A percentile compares a stretch with the other conserved stretches of the same genome.
Conservation (phyloP, 2,329 filamentous ascomycete species). For the Colletotrichum sp. region DNA sequence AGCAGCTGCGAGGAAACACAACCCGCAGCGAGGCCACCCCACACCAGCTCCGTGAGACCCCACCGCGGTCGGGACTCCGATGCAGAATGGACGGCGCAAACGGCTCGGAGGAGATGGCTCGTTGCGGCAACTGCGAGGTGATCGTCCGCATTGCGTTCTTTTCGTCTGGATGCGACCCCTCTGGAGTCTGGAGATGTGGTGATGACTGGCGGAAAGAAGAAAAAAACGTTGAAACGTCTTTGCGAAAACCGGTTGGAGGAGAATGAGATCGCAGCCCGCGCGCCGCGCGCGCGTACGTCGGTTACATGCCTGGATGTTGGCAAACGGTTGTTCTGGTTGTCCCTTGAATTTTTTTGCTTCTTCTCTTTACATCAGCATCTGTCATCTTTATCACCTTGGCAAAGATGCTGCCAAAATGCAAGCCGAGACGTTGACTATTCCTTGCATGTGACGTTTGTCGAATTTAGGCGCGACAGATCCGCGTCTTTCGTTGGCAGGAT, state of each 20-base stretch:
- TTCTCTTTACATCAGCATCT: conserved; percentile 19
- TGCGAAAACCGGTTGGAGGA: not conserved
- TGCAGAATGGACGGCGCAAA: not conserved
- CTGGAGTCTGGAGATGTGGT: not conserved
- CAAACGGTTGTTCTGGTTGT: not conserved
- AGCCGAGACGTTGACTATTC: not conserved
- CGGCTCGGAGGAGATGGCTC: conserved; percentile 13
- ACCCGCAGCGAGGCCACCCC: not conserved
- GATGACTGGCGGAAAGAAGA: not conserved
- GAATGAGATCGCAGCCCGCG: not conserved
- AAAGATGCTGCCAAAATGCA: not conserved
- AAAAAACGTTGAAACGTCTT: not conserved
- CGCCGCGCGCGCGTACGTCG: not conserved
- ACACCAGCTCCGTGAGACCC: not conserved
- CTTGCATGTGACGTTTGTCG: not conserved
- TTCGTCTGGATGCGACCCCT: not conserved
- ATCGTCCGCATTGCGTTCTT: not conserved
- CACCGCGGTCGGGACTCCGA: conserved; percentile 2
- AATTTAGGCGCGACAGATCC: conserved; percentile 9
- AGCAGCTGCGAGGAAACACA: not conserved
- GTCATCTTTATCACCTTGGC: not conserved
- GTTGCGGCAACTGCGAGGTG: conserved; percentile 6
- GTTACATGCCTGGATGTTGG: not conserved
- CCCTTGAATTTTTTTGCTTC: not conserved
- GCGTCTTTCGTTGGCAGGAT: not conserved